Evolutionary conservation across 495 filamentous ascomycete species (phyloP).

Genomic region (Cudoniella acicularis): DNA sequence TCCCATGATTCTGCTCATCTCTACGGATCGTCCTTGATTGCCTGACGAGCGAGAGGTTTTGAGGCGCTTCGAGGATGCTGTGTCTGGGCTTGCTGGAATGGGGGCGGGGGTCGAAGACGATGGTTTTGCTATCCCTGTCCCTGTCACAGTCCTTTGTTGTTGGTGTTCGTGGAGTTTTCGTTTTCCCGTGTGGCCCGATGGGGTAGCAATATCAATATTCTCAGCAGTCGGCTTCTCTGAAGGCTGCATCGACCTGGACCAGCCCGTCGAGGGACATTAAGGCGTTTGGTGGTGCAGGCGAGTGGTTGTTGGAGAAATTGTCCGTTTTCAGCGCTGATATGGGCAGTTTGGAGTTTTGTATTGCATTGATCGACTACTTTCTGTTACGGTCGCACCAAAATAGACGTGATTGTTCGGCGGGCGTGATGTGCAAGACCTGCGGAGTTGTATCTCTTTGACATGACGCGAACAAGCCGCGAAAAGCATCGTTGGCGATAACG

Average conservation of each 20-base stretch:
- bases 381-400: too few species aligned
- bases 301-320: neutral
- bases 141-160: too few species aligned
- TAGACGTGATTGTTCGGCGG: too few species aligned
- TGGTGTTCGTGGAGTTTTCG: slow-evolving; percentile 11
- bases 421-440: too few species aligned
- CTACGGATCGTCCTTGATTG: neutral
- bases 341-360: too few species aligned
- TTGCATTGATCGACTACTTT: too few species aligned
- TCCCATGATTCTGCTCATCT: slow-evolving; percentile 15
- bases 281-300: slow-evolving; percentile 2
- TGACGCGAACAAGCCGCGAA: neutral
- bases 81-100: neutral
- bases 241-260: slow-evolving; percentile 22
- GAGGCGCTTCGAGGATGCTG: slow-evolving; percentile 14
- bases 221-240: slow-evolving; percentile 15
- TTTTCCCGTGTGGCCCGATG: slow-evolving; percentile 5
- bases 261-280: slow-evolving; percentile 23
- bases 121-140: too few species aligned
- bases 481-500: neutral
- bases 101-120: neutral
- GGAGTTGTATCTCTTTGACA: neutral
- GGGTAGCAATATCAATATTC: slow-evolving; percentile 4
- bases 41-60: slow-evolving; percentile 16
- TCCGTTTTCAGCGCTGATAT: neutral